phyloP scores from a whole-genome alignment of 106 monocot species.

The Dioscorea dumetorum region DNA sequence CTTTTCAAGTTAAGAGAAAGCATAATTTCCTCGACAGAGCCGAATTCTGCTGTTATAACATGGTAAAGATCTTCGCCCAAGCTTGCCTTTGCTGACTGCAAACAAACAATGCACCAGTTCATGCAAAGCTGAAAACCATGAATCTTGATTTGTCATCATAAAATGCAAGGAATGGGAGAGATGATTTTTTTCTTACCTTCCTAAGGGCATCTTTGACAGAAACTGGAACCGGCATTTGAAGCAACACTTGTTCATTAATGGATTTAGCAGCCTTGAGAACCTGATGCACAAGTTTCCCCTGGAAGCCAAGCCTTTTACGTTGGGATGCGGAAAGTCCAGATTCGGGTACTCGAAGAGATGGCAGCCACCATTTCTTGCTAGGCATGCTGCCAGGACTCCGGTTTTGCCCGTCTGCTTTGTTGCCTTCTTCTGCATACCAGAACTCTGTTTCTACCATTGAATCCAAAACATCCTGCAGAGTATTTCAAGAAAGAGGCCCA shows the following conservation, averaged over 20 bases:
- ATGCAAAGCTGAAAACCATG: background rate
- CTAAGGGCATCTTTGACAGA: conserved; percentile 63
- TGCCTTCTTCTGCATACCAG: conserved; percentile 81
- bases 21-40: conserved; percentile 51
- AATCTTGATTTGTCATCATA: background rate
- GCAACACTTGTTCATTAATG: conserved; percentile 83
- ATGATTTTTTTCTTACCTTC: conserved; percentile 46
- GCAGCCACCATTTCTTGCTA: conserved; percentile 95
- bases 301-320: conserved; percentile 71
- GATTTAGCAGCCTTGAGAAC: conserved; percentile 89
- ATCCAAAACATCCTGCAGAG: conserved; percentile 76
- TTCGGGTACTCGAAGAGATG: conserved; percentile 69
- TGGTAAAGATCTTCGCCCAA: conserved; percentile 60
- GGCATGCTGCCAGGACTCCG: conserved; percentile 7
- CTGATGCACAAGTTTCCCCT: conserved; percentile 74
- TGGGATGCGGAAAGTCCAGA: conserved; percentile 58
- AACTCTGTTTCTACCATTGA: conserved; percentile 84
- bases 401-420: conserved; percentile 33
- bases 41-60: conserved; percentile 31
- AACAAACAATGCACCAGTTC: background rate
- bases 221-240: conserved; percentile 68
- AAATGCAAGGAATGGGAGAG: background rate
- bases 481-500: background rate
- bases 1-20: conserved; percentile 51
- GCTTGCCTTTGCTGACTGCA: conserved; percentile 75